Conservation (phyloP, 805 yeast genomes). For the Metschnikowia sp. region DNA sequence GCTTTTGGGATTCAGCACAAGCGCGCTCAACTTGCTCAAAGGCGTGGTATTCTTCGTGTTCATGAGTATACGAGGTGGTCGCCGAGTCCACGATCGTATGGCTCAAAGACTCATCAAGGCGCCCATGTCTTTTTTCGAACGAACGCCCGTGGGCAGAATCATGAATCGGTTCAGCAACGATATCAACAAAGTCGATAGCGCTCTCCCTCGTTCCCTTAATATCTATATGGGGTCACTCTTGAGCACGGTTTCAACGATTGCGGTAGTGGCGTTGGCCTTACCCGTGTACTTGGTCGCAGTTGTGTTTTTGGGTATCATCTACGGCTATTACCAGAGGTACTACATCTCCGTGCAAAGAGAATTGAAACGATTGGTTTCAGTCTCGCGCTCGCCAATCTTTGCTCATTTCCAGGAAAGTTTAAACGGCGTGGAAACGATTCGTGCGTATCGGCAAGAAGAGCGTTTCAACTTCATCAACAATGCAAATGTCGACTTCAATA, state of each 20-base stretch:
- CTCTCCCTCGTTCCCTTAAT: slow-evolving; percentile 52
- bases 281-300: slow-evolving; percentile 53
- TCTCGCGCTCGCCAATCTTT: slow-evolving; percentile 53
- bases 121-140: slow-evolving; percentile 67
- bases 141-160: slow-evolving; percentile 66
- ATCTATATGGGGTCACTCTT: slow-evolving; percentile 45
- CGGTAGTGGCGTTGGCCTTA: slow-evolving; percentile 50
- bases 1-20: slow-evolving; percentile 50
- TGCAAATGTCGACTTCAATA: slow-evolving; percentile 47
- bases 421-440: slow-evolving; percentile 71
- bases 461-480: slow-evolving; percentile 59
- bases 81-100: slow-evolving; percentile 54
- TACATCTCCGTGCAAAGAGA: slow-evolving; percentile 86
- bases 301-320: slow-evolving; percentile 48
- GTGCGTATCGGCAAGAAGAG: slow-evolving; percentile 67
- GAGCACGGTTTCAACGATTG: slow-evolving; percentile 47
- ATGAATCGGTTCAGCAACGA: slow-evolving; percentile 65
- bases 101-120: slow-evolving; percentile 50
- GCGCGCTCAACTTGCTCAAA: slow-evolving; percentile 44
- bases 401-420: slow-evolving; percentile 77
- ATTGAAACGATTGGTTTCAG: slow-evolving; percentile 53
- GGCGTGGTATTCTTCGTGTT: slow-evolving; percentile 48
- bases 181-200: slow-evolving; percentile 53
- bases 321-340: slow-evolving; percentile 65
- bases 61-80: slow-evolving; percentile 57